These are phyloP conservation scores for Tolypocladium cylindrosporum DNA, from an alignment of 2,329 filamentous ascomycete species.

Conservation along the genomic window DNA sequence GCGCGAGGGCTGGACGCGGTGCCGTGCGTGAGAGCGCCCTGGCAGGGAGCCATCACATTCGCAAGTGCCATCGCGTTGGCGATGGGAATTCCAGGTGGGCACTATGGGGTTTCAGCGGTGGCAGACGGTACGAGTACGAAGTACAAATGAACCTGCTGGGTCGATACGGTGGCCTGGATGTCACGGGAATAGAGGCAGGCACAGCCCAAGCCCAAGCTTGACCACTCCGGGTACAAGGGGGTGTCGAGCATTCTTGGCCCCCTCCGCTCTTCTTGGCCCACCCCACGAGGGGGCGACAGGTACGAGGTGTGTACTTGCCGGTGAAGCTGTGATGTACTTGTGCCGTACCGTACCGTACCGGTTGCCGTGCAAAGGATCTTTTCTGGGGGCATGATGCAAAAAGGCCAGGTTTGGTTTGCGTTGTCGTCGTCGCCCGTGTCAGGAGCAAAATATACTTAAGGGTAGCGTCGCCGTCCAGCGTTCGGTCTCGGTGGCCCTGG, in stretches of 20 bases:
- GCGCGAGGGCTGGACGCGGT: not conserved
- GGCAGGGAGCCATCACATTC: not conserved
- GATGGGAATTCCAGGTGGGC: not conserved
- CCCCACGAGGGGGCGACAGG: conserved; percentile 6
- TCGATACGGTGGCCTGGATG: not conserved
- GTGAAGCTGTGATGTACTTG: not conserved
- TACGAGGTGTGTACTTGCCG: conserved; percentile 7
- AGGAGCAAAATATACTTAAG: conserved; percentile 6
- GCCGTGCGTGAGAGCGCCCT: not conserved
- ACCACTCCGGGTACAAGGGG: not conserved
- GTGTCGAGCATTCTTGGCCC: conserved; percentile 1
- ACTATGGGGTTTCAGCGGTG: not conserved
- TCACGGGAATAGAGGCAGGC: not conserved
- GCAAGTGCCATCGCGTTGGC: not conserved
- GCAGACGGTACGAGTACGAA: not conserved
- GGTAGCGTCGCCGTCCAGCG: conserved; percentile 3
- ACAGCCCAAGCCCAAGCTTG: not conserved
- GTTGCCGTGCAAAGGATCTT: conserved; percentile 4
- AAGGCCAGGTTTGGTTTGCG: not conserved
- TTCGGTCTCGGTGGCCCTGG: not conserved
- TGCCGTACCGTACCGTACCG: not conserved
- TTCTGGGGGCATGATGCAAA: conserved; percentile 1
- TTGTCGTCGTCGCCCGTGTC: not conserved
- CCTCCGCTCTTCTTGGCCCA: conserved; percentile 3
- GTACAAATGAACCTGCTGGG: not conserved